These are phyloP conservation scores for Globisporangium canariense DNA, from an alignment of 352 stramenopile species.

Conservation along the genomic window DNA sequence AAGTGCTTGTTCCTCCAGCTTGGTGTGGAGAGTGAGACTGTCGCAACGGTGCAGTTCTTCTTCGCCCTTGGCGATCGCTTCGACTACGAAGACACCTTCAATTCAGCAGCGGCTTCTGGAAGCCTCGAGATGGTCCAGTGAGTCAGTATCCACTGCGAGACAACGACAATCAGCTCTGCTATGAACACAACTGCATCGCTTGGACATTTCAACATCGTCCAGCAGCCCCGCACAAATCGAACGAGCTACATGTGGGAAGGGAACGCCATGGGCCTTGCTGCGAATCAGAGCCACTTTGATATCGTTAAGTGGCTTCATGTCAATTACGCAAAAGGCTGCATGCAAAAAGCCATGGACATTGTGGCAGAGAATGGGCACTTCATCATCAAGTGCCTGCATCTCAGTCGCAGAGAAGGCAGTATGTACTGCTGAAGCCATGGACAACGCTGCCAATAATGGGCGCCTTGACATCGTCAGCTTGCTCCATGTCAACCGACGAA, in stretches of 20 bases:
- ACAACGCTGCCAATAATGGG: not conserved
- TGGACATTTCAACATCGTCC: not conserved
- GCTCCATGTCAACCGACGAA: not conserved
- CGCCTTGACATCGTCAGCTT: not conserved
- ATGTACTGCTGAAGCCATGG: not conserved
- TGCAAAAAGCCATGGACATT: not conserved
- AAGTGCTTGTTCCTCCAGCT: not conserved
- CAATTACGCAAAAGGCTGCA: not conserved
- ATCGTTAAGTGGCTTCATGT: not conserved
- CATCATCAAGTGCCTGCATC: not conserved
- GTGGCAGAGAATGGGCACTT: not conserved
- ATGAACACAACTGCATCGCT: not conserved
- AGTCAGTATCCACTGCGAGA: not conserved
- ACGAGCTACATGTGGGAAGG: not conserved
- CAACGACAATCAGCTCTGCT: not conserved
- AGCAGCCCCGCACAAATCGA: not conserved
- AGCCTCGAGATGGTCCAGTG: not conserved
- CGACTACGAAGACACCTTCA: not conserved
- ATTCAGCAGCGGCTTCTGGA: not conserved
- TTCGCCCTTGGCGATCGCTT: not conserved
- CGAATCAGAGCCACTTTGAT: not conserved
- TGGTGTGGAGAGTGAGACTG: not conserved
- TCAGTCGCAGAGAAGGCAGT: not conserved
- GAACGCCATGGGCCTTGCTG: not conserved
- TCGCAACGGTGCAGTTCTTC: not conserved